A percentile compares a stretch with the other conserved stretches of the same genome.
Conservation (phyloP, 768 basidiomycete species). For the Podaxis carcinomalis region DNA sequence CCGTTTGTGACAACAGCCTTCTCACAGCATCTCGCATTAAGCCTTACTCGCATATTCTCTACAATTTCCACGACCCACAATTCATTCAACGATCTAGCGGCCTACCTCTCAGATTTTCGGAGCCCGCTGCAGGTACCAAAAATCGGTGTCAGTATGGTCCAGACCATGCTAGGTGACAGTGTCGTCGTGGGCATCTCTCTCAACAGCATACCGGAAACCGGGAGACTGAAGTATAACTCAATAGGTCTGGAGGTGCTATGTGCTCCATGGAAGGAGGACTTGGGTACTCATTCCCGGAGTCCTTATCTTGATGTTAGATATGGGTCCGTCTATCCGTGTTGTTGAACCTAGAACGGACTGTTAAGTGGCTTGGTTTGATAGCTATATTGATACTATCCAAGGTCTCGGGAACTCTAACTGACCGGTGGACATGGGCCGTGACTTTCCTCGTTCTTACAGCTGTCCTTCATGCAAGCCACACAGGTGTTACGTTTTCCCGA, state of each 20-base stretch:
- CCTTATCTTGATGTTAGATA: not conserved
- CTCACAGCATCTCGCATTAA: not conserved
- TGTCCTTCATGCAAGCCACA: not conserved
- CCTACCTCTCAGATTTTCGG: not conserved
- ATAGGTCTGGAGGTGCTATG: conserved; percentile 3
- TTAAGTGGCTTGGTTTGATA: too few species aligned
- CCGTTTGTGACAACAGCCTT: not conserved
- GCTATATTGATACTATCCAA: not conserved
- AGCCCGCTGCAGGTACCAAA: not conserved
- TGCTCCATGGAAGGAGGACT: not conserved
- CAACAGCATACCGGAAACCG: not conserved
- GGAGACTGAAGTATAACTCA: not conserved
- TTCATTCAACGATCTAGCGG: not conserved
- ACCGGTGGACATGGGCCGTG: not conserved
- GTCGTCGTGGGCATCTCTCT: not conserved
- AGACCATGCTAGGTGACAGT: not conserved
- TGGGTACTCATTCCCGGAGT: not conserved
- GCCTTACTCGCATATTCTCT: not conserved
- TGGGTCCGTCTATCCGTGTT: not conserved
- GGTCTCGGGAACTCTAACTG: not conserved
- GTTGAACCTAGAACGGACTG: too few species aligned
- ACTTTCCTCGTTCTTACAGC: not conserved
- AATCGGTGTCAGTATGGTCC: not conserved
- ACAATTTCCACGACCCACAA: not conserved
- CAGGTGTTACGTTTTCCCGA: not conserved